Evolutionary conservation across 2,329 filamentous ascomycete species (phyloP), one percentile per base, ranked within the genome.

Genomic region (Penicillium concentricum): DNA sequence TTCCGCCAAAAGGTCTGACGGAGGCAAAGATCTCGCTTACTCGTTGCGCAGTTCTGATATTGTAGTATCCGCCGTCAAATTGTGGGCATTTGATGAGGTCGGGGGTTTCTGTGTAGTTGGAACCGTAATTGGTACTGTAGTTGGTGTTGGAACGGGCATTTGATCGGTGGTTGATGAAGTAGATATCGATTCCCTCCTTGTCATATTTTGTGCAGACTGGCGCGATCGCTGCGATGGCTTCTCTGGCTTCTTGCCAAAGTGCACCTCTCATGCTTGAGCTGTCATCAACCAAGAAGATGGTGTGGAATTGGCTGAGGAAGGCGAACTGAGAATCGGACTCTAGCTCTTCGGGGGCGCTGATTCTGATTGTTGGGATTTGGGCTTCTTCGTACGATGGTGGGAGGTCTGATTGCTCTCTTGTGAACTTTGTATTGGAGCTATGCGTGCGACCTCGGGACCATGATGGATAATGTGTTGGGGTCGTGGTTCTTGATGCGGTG

Each of bases 221-320:
- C 0, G 91, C 84, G 67, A 97, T 92, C 46, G 85, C 81, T 32
- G 82, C 76, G 2, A 97, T 82, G 1, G 89, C 90, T 9, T 82
- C 78, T 26, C 82, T 77, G 0, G 90, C 90, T 72, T 97, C 90
- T 13, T 77, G 73, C 93, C 93, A 97, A 22, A 82, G 83, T n/a
- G 78, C 70, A 16, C 88, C 90, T 1, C 80, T 78, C 93, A 97
- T 97, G 65, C 88, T 92, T 5, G 86, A 85, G n/a, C 88, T 92
- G 78, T 97, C 93, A 70, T 97, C 93, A 69, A 97, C 91, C 1
- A 97, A 76, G 72, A 97, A 92, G 54, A 93, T 77, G 32, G 92
- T 97, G 76, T 97, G 91, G 70, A 96, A 97, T 16, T 81, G 81
- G 41, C 76, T 72, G 5, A 97, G 85, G 70, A 96, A 96, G 2